Conservation (phyloP, 768 basidiomycete species). For the Pholiota conissans region DNA sequence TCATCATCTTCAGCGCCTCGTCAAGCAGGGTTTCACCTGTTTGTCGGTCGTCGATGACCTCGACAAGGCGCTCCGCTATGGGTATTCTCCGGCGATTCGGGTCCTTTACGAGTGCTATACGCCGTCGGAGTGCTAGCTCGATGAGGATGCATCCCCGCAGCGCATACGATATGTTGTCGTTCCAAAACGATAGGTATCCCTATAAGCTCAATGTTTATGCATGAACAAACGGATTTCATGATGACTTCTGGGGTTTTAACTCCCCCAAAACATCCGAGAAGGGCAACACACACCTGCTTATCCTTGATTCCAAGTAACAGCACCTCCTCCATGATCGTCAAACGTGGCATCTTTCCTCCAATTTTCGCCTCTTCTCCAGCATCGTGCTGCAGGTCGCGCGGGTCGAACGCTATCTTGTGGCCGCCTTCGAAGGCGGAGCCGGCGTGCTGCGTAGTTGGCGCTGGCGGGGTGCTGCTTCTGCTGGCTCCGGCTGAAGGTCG, state of each 20-base stretch:
- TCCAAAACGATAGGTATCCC: constrained; percentile 98
- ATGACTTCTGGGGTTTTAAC: too few species aligned
- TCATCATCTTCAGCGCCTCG: constrained; percentile 96
- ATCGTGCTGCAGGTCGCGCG: constrained; percentile 77
- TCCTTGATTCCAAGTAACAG: constrained; percentile 93
- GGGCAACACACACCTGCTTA: constrained; percentile 68
- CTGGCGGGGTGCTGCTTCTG: constrained; percentile 17
- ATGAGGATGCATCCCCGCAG: constrained; percentile 97
- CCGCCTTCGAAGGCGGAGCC: constrained; percentile 86
- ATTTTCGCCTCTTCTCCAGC: constrained; percentile 59
- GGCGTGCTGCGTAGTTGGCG: constrained; percentile 56
- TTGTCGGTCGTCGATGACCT: constrained; percentile 88
- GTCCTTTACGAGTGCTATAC: constrained; percentile 90
- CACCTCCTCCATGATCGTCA: constrained; percentile 98
- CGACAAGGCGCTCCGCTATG: constrained; percentile 80
- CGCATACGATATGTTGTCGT: constrained; percentile 99
- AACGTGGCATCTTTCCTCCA: constrained; percentile 74
- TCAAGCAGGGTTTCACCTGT: constrained; percentile 97
- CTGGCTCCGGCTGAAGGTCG: constrained; percentile 3
- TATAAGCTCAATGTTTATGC: too few species aligned
- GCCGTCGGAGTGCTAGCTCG: constrained; percentile 91
- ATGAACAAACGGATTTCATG: too few species aligned
- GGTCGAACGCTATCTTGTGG: constrained; percentile 90
- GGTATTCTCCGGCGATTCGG: constrained; percentile 72
- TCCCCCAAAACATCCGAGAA: too few species aligned